These are phyloP conservation scores for Blastobotrys persicus DNA, from an alignment of 1,139 yeast genomes.

Conservation along the genomic window DNA sequence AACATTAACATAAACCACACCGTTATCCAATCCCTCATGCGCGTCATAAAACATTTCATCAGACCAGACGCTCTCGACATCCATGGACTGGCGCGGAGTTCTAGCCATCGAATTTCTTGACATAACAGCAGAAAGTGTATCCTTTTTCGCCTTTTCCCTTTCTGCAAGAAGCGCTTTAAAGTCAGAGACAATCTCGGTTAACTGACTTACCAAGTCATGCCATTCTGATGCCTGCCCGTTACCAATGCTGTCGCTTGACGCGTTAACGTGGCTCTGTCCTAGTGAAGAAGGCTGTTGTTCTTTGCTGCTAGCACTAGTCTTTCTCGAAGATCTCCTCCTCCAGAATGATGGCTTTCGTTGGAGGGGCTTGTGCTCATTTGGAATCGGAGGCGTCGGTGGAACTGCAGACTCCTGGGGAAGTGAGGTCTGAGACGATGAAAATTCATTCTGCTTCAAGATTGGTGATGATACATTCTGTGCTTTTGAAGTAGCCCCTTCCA, in stretches of 20 bases:
- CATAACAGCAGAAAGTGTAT: background rate
- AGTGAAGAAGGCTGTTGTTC: conserved; percentile 3
- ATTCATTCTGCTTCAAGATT: background rate
- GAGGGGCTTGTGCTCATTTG: conserved; percentile 9
- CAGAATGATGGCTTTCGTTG: conserved; percentile 27
- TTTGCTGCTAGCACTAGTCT: background rate
- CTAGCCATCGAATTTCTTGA: conserved; percentile 2
- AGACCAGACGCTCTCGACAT: conserved; percentile 30
- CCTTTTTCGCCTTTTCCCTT: background rate
- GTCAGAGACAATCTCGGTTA: conserved; percentile 14
- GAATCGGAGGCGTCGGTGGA: conserved; percentile 4
- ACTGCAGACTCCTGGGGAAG: background rate
- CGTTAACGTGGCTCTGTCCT: background rate
- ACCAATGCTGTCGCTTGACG: background rate
- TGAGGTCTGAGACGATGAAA: conserved; percentile 3
- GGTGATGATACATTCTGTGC: conserved; percentile 2
- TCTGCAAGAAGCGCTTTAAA: conserved; percentile 10
- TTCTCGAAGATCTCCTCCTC: conserved; percentile 18
- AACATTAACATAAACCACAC: conserved; percentile 31
- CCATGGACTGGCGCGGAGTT: conserved; percentile 13
- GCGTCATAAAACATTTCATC: conserved; percentile 69
- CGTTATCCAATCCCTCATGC: conserved; percentile 46
- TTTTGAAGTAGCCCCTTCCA: conserved; percentile 6
- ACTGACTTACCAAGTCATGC: background rate
- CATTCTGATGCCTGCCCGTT: background rate